Conservation (phyloP, 2,329 filamentous ascomycete genomes). For the Fusarium succisae region DNA sequence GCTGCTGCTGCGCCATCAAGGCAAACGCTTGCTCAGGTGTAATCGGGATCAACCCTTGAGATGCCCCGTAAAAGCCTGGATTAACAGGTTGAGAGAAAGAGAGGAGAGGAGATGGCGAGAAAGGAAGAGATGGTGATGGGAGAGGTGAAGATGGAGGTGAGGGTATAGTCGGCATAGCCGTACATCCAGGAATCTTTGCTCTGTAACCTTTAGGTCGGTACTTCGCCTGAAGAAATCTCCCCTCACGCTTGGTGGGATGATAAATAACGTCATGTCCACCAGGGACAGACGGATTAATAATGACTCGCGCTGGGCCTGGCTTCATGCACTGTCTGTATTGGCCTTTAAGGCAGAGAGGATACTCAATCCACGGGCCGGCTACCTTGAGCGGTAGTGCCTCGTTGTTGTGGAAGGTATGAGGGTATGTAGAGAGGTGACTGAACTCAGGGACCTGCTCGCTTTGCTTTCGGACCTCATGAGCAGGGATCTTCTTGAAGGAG, state of each 20-base stretch:
- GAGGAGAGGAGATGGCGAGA: neutral
- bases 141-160: neutral
- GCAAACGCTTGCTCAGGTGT: neutral
- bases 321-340: neutral
- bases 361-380: neutral
- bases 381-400: neutral
- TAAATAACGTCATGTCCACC: slow-evolving; percentile 9
- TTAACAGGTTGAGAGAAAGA: neutral
- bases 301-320: slow-evolving; percentile 1
- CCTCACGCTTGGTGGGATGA: neutral
- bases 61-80: neutral
- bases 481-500: neutral
- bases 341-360: neutral
- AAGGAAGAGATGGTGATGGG: neutral
- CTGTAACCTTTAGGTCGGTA: neutral
- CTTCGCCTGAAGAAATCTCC: neutral
- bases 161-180: neutral
- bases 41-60: no score
- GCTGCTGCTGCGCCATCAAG: neutral
- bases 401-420: neutral
- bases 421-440: neutral
- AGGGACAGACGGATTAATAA: neutral
- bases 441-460: neutral
- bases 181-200: neutral
- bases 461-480: neutral